Evolutionary conservation across 176 grass and related monocot species (phyloP).

Genomic region (Aegilops umbellulata): DNA sequence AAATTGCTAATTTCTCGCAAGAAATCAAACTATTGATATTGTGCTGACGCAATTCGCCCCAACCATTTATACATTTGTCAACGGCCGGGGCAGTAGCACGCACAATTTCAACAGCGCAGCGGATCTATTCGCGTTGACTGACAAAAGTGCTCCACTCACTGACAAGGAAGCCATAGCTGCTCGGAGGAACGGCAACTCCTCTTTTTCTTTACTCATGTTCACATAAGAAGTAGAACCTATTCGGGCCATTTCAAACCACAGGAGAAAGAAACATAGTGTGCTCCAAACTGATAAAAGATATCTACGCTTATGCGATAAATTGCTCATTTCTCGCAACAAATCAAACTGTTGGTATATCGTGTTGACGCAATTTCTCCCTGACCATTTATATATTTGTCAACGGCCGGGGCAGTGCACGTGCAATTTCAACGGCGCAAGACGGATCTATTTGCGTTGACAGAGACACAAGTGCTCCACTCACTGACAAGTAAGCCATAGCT

Average conservation of each 20-base stretch:
- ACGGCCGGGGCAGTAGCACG: background rate
- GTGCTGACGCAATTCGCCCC: background rate
- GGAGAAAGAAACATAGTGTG: background rate
- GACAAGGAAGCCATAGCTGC: background rate
- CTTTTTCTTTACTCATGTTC: constrained; percentile 17
- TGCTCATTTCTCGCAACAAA: constrained; percentile 26
- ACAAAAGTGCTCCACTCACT: background rate
- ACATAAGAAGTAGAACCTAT: background rate
- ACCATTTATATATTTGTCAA: background rate
- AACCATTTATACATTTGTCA: background rate
- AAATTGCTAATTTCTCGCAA: constrained; percentile 22
- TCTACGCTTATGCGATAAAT: background rate
- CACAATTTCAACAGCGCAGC: background rate
- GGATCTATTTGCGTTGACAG: constrained; percentile 13
- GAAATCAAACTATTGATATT: constrained; percentile 9
- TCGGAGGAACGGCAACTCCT: background rate
- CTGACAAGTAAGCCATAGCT: background rate
- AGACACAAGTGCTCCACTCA: background rate
- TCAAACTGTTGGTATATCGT: background rate
- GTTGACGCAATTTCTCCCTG: background rate
- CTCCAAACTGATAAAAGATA: background rate
- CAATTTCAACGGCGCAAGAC: background rate
- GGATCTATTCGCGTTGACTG: constrained; percentile 8
- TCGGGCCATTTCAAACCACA: background rate
- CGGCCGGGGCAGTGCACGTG: background rate